Evolutionary conservation across 306 rosid species (phyloP).

Genomic region (Inga laurina): DNA sequence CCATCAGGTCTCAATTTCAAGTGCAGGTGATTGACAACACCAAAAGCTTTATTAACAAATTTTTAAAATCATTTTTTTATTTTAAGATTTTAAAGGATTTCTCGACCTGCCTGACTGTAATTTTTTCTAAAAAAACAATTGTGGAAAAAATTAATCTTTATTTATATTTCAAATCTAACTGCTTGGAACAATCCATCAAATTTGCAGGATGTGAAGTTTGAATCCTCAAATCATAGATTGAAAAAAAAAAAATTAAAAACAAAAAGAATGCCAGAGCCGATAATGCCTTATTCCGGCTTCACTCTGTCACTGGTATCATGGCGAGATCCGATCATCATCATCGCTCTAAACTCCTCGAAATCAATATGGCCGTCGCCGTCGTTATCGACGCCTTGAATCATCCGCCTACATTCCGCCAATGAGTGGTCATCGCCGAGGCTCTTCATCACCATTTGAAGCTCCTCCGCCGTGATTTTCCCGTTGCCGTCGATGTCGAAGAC

Average conservation of each 20-base stretch:
- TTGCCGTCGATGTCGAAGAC: constrained; percentile 86
- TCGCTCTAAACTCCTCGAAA: constrained; percentile 82
- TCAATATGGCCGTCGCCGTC: constrained; percentile 87
- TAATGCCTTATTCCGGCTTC: constrained; percentile 7
- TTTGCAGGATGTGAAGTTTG: background rate
- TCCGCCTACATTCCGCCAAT: constrained; percentile 71
- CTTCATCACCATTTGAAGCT: constrained; percentile 63
- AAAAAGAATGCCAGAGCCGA: too few species aligned
- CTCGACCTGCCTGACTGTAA: too few species aligned
- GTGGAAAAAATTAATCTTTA: background rate
- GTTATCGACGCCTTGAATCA: constrained; percentile 81
- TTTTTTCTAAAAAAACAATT: background rate
- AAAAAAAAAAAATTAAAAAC: background rate
- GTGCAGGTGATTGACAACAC: too few species aligned
- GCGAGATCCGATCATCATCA: constrained; percentile 91
- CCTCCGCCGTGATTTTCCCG: constrained; percentile 90
- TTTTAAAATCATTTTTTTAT: too few species aligned
- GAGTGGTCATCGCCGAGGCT: constrained; percentile 88
- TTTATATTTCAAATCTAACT: constrained; percentile 1
- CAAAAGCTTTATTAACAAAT: too few species aligned
- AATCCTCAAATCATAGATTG: background rate
- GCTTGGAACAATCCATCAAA: background rate
- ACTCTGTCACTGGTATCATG: constrained; percentile 44
- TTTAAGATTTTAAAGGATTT: too few species aligned
- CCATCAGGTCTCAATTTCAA: too few species aligned